Conservation (phyloP, 2,329 filamentous ascomycete species). For the Phoma sp. region DNA sequence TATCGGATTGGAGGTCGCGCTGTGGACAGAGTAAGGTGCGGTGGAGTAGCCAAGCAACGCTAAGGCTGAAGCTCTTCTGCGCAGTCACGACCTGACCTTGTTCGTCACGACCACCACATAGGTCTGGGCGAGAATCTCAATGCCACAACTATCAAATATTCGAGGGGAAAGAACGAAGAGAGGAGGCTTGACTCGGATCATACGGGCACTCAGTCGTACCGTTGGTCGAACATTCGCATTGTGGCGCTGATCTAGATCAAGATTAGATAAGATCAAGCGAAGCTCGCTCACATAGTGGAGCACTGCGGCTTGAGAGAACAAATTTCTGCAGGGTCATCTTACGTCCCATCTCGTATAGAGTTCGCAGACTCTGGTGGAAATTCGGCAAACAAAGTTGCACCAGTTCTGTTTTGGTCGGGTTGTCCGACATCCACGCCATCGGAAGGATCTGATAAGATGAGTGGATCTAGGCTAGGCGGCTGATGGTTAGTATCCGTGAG, state of each 20-base stretch:
- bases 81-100: too few relatives aligned
- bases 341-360: background rate
- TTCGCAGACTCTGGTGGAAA: background rate
- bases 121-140: too few relatives aligned
- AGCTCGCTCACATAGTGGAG: constrained; percentile 1
- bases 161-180: background rate
- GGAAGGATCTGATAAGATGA: constrained; percentile 25
- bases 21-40: too few relatives aligned
- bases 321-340: constrained; percentile 2
- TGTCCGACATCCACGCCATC: constrained; percentile 10
- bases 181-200: background rate
- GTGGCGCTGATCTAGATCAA: constrained; percentile 23
- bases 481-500: constrained; percentile 12
- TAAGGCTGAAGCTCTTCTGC: too few relatives aligned
- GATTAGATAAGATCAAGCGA: constrained; percentile 22
- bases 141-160: too few relatives aligned
- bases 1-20: too few relatives aligned
- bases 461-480: constrained; percentile 9
- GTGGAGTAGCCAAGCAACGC: too few relatives aligned
- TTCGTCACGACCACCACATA: too few relatives aligned
- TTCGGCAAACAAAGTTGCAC: background rate
- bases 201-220: background rate
- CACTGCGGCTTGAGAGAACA: constrained; percentile 2
- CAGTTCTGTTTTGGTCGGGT: constrained; percentile 1
- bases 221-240: constrained; percentile 3